These are phyloP conservation scores for Paraphaeosphaeria sporulosa DNA, from an alignment of 2,329 filamentous ascomycete species.

Conservation along the genomic window DNA sequence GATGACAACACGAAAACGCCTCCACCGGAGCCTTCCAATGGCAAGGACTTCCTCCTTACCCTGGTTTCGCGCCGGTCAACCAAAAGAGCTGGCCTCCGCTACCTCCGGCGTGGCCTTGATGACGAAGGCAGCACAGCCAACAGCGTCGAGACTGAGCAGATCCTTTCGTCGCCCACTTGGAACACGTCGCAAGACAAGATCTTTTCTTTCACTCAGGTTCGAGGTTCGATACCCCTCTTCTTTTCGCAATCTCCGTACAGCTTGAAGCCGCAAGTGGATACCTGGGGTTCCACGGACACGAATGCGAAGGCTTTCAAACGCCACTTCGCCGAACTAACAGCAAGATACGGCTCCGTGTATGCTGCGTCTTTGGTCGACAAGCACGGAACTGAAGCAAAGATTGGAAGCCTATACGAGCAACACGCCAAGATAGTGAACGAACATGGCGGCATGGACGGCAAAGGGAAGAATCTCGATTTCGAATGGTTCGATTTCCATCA, in stretches of 20 bases:
- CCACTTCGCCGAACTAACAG: slow-evolving; percentile 76
- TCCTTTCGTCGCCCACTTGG: slow-evolving; percentile 77
- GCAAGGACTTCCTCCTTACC: slow-evolving; percentile 75
- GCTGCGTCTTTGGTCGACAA: slow-evolving; percentile 89
- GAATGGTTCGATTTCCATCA: slow-evolving; percentile 99
- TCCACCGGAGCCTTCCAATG: slow-evolving; percentile 44
- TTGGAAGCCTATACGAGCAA: slow-evolving; percentile 80
- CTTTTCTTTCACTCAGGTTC: slow-evolving; percentile 85
- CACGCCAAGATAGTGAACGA: slow-evolving; percentile 73
- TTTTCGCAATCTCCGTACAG: slow-evolving; percentile 96
- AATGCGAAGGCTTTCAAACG: slow-evolving; percentile 80
- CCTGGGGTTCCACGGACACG: slow-evolving; percentile 80
- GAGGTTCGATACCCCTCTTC: slow-evolving; percentile 92
- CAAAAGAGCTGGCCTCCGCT: slow-evolving; percentile 86
- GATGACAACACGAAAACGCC: slow-evolving; percentile 19
- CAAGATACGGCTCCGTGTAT: slow-evolving; percentile 78
- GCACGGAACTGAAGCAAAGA: slow-evolving; percentile 78
- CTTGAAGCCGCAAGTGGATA: slow-evolving; percentile 82
- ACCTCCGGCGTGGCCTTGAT: slow-evolving; percentile 88
- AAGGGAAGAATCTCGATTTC: slow-evolving; percentile 66
- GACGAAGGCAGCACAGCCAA: slow-evolving; percentile 91
- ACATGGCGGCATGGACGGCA: slow-evolving; percentile 57
- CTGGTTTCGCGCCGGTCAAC: slow-evolving; percentile 88
- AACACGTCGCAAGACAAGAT: slow-evolving; percentile 64
- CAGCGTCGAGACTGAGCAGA: slow-evolving; percentile 92